Evolutionary conservation across 768 basidiomycete genomes (phyloP).

Genomic region (Kwoniella botswanensis): DNA sequence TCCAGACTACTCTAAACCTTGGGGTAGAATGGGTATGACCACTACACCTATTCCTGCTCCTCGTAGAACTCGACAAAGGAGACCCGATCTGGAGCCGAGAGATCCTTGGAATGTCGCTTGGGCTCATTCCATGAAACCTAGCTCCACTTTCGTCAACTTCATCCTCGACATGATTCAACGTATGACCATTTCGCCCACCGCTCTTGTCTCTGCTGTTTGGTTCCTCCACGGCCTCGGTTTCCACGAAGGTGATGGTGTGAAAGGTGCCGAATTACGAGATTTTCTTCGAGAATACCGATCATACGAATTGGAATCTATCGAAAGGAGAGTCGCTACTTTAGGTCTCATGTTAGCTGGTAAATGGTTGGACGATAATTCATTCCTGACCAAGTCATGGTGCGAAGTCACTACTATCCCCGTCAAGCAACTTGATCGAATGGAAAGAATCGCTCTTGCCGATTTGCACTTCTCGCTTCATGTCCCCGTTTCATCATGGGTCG

Average conservation of each 20-base stretch:
- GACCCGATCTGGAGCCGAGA: conserved; percentile 21
- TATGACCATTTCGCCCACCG: conserved; percentile 37
- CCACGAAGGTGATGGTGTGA: conserved; percentile 45
- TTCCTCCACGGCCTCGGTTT: conserved; percentile 46
- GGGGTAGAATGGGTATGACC: conserved; percentile 41
- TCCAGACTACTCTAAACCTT: conserved; percentile 31
- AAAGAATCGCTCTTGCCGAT: conserved; percentile 33
- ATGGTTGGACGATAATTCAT: conserved; percentile 57
- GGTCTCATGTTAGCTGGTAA: conserved; percentile 54
- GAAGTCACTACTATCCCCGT: conserved; percentile 43
- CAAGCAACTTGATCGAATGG: conserved; percentile 35
- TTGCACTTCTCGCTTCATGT: conserved; percentile 44
- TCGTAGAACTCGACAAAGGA: conserved; percentile 5
- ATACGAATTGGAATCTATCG: conserved; percentile 31
- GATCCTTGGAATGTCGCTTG: conserved; percentile 41
- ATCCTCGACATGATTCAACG: conserved; percentile 36
- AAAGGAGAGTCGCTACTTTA: conserved; percentile 43
- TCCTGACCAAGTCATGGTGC: conserved; percentile 50
- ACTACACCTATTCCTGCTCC: conserved; percentile 22
- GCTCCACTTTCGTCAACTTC: conserved; percentile 30
- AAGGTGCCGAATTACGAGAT: conserved; percentile 33
- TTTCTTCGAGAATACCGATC: conserved; percentile 22
- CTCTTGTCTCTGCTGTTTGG: conserved; percentile 44
- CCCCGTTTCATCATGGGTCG: conserved; percentile 36
- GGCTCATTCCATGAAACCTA: conserved; percentile 17